phyloP scores from a whole-genome alignment of 2,329 filamentous ascomycete species.

The Penicillium sp. region DNA sequence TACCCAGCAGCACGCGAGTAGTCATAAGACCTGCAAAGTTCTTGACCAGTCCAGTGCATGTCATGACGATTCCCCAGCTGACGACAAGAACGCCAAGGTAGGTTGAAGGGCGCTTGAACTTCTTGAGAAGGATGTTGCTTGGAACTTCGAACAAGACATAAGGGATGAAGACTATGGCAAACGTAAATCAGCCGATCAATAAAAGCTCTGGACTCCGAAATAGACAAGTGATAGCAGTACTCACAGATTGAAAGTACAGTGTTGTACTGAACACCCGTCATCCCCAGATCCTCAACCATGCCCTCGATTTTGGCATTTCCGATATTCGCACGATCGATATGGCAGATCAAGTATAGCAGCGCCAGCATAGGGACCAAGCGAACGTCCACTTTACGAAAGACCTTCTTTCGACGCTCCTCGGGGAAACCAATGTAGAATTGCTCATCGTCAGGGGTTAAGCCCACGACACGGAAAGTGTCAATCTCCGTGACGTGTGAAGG shows the following conservation, averaged over 20 bases:
- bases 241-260: constrained; percentile 18
- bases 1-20: constrained; percentile 20
- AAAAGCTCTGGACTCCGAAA: neutral
- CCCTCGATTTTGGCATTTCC: constrained; percentile 31
- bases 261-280: constrained; percentile 29
- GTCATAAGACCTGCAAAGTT: constrained; percentile 26
- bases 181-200: constrained; percentile 5
- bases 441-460: constrained; percentile 22
- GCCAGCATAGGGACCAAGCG: constrained; percentile 28
- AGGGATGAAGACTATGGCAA: constrained; percentile 20
- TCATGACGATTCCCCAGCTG: constrained; percentile 27
- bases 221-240: neutral
- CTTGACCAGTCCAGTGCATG: constrained; percentile 24
- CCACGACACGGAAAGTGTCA: constrained; percentile 19
- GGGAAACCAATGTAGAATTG: constrained; percentile 20
- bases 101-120: constrained; percentile 23
- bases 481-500: constrained; percentile 12
- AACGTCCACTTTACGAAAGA: constrained; percentile 24
- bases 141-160: constrained; percentile 28
- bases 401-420: constrained; percentile 15
- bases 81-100: constrained; percentile 25
- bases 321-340: constrained; percentile 28
- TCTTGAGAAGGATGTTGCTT: constrained; percentile 28
- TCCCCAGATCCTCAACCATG: constrained; percentile 16
- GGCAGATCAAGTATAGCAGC: constrained; percentile 24